A percentile compares a stretch with the other conserved stretches of the same genome.
phyloP scores from a whole-genome alignment of 2,329 filamentous ascomycete genomes.

The Colletotrichum paranaense region DNA sequence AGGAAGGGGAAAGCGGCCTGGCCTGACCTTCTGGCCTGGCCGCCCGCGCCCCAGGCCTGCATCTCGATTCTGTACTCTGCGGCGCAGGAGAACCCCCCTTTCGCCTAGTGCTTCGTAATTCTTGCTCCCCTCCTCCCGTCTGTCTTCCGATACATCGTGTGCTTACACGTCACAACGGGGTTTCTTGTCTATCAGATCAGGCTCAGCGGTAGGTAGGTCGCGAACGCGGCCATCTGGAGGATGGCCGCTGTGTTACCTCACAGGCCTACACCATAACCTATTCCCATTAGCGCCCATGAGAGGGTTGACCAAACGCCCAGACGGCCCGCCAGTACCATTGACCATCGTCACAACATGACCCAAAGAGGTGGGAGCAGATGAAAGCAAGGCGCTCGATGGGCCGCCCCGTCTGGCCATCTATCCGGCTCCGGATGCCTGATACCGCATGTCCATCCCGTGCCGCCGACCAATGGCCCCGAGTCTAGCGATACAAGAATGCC shows the following conservation, averaged over 20 bases:
- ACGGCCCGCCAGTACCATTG: neutral
- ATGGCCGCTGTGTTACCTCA: neutral
- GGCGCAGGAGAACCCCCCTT: neutral
- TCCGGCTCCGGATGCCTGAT: neutral
- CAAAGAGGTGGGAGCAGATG: neutral
- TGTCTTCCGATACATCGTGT: neutral
- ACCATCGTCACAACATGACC: neutral
- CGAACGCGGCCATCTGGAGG: neutral
- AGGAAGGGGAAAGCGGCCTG: neutral
- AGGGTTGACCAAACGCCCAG: no score
- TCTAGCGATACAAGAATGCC: neutral
- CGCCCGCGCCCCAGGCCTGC: constrained; percentile 19
- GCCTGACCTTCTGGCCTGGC: neutral
- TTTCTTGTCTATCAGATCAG: neutral
- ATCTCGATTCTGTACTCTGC: constrained; percentile 29
- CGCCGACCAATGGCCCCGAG: neutral
- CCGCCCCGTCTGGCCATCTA: constrained; percentile 14
- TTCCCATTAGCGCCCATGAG: neutral
- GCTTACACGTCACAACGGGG: neutral
- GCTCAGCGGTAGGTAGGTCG: neutral
- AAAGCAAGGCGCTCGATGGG: neutral
- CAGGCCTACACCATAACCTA: neutral
- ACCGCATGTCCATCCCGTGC: constrained; percentile 2
- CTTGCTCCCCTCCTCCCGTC: neutral
- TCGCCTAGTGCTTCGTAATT: neutral